Evolutionary conservation across 192 early-diverging fungal species (phyloP).

Genomic region (Cetraspora pellucida): DNA sequence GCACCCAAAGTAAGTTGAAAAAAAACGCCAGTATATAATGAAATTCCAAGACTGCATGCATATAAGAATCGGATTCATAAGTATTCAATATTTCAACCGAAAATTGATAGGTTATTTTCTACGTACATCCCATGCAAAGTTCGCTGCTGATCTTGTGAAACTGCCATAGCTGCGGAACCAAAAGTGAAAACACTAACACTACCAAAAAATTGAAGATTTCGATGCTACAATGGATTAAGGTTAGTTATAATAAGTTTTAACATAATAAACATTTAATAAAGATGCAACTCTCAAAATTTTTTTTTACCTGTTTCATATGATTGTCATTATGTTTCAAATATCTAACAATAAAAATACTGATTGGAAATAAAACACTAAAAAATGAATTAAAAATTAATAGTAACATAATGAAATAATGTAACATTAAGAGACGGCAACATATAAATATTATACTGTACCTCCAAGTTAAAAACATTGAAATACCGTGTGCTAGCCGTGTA

Average conservation of each 20-base stretch:
- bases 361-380: background rate
- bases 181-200: slow-evolving; percentile 21
- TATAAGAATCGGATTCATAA: background rate
- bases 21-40: slow-evolving; percentile 18
- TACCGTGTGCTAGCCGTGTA: slow-evolving; percentile 24
- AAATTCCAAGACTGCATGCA: slow-evolving; percentile 12
- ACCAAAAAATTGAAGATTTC: slow-evolving; percentile 31
- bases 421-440: background rate
- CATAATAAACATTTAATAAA: too few species aligned
- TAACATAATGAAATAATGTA: background rate
- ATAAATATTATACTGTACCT: background rate
- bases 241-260: too few species aligned
- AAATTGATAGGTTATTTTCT: background rate
- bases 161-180: slow-evolving; percentile 27
- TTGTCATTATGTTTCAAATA: slow-evolving; percentile 26
- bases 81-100: background rate
- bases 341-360: slow-evolving; percentile 24
- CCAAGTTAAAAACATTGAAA: slow-evolving; percentile 21
- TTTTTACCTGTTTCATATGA: background rate
- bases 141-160: background rate
- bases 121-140: slow-evolving; percentile 6
- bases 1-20: slow-evolving; percentile 29
- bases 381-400: background rate
- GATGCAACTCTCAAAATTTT: too few species aligned
- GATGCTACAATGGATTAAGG: background rate